phyloP scores from a whole-genome alignment of 345 rosid species.

The Isatis tinctoria region DNA sequence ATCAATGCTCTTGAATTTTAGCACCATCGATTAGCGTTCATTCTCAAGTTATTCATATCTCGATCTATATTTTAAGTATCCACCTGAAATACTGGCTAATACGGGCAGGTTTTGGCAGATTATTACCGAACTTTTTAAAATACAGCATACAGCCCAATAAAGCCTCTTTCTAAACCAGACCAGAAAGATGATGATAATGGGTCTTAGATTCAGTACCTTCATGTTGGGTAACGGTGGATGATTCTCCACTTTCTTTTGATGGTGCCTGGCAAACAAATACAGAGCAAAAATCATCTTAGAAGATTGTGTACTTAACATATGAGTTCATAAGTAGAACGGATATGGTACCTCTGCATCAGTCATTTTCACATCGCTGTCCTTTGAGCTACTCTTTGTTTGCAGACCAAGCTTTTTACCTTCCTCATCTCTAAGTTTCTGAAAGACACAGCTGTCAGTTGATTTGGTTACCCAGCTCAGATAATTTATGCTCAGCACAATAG shows the following conservation, averaged over 20 bases:
- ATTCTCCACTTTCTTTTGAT: slow-evolving; percentile 56
- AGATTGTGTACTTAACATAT: not conserved
- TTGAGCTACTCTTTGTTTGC: slow-evolving; percentile 46
- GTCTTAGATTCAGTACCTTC: slow-evolving; percentile 48
- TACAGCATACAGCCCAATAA: not conserved
- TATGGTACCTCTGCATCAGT: slow-evolving; percentile 64
- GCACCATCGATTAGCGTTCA: not conserved
- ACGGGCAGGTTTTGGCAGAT: not conserved
- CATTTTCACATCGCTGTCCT: slow-evolving; percentile 71
- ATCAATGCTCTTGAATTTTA: not conserved
- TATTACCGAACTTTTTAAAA: not conserved
- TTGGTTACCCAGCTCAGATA: not conserved
- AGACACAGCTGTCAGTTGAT: slow-evolving; percentile 3
- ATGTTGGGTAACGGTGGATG: slow-evolving; percentile 46
- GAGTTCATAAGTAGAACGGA: not conserved
- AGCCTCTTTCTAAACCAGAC: not conserved
- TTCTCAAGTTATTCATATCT: not conserved
- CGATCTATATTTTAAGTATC: not conserved
- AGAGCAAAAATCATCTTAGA: not conserved
- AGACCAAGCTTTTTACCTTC: slow-evolving; percentile 87
- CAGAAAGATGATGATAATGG: not conserved
- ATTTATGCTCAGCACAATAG: not conserved
- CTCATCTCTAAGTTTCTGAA: slow-evolving; percentile 76
- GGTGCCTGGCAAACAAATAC: slow-evolving; percentile 51
- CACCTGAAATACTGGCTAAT: not conserved